A percentile compares a stretch with the other conserved stretches of the same genome.
Evolutionary conservation across 2,329 filamentous ascomycete species (phyloP).

Genomic region (Fusarium mexicanum): DNA sequence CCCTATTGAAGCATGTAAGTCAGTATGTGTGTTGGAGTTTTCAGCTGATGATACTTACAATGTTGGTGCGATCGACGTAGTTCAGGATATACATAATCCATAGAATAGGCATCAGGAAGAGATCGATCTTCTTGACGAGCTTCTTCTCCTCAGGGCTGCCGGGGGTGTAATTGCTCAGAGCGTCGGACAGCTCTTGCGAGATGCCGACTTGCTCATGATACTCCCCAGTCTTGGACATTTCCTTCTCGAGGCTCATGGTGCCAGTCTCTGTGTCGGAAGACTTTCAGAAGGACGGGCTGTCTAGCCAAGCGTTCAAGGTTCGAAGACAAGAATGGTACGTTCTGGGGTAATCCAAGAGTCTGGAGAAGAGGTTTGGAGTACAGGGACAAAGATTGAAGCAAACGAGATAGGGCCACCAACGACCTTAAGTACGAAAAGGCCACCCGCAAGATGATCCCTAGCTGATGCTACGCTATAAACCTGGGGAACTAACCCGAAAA

Average conservation of each 20-base stretch:
- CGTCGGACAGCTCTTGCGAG: background rate
- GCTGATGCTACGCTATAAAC: background rate
- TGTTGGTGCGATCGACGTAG: background rate
- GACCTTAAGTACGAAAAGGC: background rate
- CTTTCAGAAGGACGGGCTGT: background rate
- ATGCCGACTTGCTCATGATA: background rate
- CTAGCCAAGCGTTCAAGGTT: background rate
- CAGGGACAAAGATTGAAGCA: too few relatives aligned
- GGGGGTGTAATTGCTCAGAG: background rate
- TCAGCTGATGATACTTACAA: background rate
- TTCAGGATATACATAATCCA: background rate
- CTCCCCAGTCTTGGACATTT: background rate
- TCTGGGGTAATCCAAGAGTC: background rate
- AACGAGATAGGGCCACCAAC: background rate
- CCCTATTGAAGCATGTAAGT: background rate
- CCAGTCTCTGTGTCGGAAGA: background rate
- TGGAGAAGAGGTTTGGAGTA: background rate
- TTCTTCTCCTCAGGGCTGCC: background rate
- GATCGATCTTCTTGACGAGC: background rate
- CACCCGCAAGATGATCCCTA: background rate
- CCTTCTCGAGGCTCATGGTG: background rate
- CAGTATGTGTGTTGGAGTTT: background rate
- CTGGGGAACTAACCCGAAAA: background rate
- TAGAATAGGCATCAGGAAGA: background rate
- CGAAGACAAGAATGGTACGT: too few relatives aligned